Evolutionary conservation across 2,329 filamentous ascomycete species (phyloP), one percentile per base, ranked within the genome.

Genomic region (Diaporthe sp.): DNA sequence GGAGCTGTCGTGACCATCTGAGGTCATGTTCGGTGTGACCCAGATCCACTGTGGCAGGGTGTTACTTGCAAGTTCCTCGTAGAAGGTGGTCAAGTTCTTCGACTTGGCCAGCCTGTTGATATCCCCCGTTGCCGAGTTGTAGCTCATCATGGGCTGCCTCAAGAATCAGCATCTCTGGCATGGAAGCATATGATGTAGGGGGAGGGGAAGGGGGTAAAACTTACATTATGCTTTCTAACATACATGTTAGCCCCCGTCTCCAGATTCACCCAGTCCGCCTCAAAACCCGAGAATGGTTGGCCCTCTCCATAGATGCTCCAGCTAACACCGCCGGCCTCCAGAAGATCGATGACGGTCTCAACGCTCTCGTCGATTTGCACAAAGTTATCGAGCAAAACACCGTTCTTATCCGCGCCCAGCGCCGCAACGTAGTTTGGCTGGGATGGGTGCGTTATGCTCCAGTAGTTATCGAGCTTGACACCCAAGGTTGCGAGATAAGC

Each of bases 211-310:
- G 13, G n/a, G 25, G 13, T 19, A 4, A 28, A 15, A 75, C 84
- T 50, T 84, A 88, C 81, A 25, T 92, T 92, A 82, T 92, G 91
- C 82, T 93, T 93, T 73, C 91, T 87, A 42, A 92, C 91, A 78
- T 93, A 93, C 81, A 89, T 87, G 76, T 92, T 90, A 35, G 87
- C 85, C 5, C 85, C 85, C 1, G 86, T 90, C 76, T 87, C 79
- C 74, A 87, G 87, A 77, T 91, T 91, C 28, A 86, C 85, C 77
- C 84, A 90, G 55, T 87, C 83, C 30, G 85, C 86, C 75, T 87
- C 81, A 76, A 86, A 88, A 1, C 87, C 87, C 9, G 84, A 81
- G 77, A 85, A 88, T 0, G 87, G 86, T 83, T 86, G 86, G 78
- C 88, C 87, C 82, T 91, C 86, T 80, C 90, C 85, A 79, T 90